Evolutionary conservation across 2,329 filamentous ascomycete species (phyloP).

Genomic region (Microdochium paspali): DNA sequence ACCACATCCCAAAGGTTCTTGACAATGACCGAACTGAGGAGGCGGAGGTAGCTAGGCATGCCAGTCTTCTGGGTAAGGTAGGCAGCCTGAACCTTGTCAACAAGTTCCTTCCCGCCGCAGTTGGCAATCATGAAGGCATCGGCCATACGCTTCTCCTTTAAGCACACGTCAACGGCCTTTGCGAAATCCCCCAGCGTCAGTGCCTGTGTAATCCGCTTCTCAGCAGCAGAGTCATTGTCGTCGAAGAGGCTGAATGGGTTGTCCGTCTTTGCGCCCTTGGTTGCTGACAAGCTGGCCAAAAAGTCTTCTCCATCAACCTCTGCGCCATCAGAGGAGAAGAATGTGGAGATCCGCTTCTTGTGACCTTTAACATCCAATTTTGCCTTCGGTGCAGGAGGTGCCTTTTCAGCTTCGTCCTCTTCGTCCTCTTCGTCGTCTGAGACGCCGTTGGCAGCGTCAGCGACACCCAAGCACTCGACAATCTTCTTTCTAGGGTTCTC

Average conservation of each 20-base stretch:
- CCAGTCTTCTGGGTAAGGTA: conserved; percentile 79
- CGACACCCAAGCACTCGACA: conserved; percentile 83
- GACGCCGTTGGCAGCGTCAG: conserved; percentile 42
- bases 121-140: conserved; percentile 98
- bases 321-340: conserved; percentile 61
- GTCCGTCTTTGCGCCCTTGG: conserved; percentile 86
- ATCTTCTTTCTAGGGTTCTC: conserved; percentile 80
- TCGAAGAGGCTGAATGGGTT: conserved; percentile 87
- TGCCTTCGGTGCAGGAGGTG: conserved; percentile 33
- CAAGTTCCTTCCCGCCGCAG: conserved; percentile 84
- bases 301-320: conserved; percentile 73
- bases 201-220: conserved; percentile 79
- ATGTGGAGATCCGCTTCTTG: conserved; percentile 60
- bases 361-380: conserved; percentile 23
- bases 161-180: conserved; percentile 77
- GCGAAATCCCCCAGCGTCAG: conserved; percentile 87
- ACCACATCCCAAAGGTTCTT: conserved; percentile 99
- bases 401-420: conserved; percentile 29
- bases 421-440: conserved; percentile 19
- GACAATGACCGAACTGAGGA: conserved; percentile 82
- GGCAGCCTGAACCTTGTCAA: conserved; percentile 86
- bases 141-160: conserved; percentile 82
- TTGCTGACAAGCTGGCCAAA: conserved; percentile 72
- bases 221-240: conserved; percentile 72
- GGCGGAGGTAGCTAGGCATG: conserved; percentile 82